phyloP scores from a whole-genome alignment of 1,284 basidiomycete species.

The Ceratobasidium sp. region DNA sequence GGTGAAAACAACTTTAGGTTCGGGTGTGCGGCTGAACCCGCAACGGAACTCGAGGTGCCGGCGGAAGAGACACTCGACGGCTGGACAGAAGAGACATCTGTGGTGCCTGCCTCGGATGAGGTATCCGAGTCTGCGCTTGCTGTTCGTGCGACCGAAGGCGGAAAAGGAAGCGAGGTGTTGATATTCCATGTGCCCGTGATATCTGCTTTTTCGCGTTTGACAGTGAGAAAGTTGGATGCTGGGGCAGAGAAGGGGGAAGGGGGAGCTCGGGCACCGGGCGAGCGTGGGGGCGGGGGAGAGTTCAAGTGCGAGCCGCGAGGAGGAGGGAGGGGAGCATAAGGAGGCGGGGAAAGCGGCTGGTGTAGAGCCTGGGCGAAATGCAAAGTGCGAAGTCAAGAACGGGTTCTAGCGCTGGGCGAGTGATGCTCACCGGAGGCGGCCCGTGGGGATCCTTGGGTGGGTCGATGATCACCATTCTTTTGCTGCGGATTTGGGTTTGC shows the following conservation, averaged over 20 bases:
- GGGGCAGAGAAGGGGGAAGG: slow-evolving; percentile 40
- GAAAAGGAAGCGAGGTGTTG: slow-evolving; percentile 27
- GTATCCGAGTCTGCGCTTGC: slow-evolving; percentile 21
- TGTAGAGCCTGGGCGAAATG: slow-evolving; percentile 6
- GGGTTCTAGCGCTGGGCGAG: slow-evolving; percentile 2
- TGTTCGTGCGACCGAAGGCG: slow-evolving; percentile 5
- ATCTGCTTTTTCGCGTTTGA: slow-evolving; percentile 39
- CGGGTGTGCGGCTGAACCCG: slow-evolving; percentile 1
- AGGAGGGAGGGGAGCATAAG: slow-evolving; percentile 22
- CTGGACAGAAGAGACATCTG: slow-evolving; percentile 1
- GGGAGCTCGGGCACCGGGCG: slow-evolving; percentile 13
- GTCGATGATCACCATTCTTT: slow-evolving; percentile 37
- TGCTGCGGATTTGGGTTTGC: slow-evolving; percentile 39
- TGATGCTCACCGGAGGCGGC: slow-evolving; percentile 10
- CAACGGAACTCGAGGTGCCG: background rate
- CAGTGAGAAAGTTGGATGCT: slow-evolving; percentile 28
- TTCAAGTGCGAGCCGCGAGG: background rate
- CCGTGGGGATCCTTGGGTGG: slow-evolving; percentile 26
- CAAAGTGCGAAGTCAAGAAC: background rate
- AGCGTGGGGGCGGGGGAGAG: slow-evolving; percentile 25
- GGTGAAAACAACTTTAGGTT: slow-evolving; percentile 32
- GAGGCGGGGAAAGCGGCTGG: background rate
- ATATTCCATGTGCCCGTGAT: slow-evolving; percentile 42
- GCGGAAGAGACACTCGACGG: background rate
- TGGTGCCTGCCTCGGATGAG: slow-evolving; percentile 21